These are phyloP conservation scores for Glonium stellatum DNA, from an alignment of 495 filamentous ascomycete species.

Conservation along the genomic window DNA sequence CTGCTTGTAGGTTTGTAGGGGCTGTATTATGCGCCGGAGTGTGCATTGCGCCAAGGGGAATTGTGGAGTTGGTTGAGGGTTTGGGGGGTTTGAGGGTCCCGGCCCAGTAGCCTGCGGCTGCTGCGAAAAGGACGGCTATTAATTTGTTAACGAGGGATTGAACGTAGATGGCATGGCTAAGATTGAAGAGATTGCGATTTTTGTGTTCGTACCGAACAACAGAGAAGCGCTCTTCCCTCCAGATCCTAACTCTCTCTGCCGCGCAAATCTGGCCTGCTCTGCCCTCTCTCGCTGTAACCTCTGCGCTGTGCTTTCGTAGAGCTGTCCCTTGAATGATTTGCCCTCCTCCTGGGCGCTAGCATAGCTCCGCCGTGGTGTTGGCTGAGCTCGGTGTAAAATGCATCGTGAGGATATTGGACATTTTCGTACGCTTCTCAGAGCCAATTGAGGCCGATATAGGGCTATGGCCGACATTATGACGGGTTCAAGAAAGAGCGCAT, in stretches of 20 bases:
- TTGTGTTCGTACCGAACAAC: conserved; percentile 52
- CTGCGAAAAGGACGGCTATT: conserved; percentile 52
- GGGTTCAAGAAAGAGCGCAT: neutral
- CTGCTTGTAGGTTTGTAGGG: conserved; percentile 74
- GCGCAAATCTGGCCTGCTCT: conserved; percentile 59
- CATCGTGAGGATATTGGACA: neutral
- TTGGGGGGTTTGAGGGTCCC: conserved; percentile 47
- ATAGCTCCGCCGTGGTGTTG: conserved; percentile 6
- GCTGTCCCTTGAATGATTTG: conserved; percentile 67
- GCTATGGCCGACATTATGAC: neutral
- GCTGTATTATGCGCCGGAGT: conserved; percentile 64
- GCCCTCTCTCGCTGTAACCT: conserved; percentile 68
- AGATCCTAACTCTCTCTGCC: conserved; percentile 46
- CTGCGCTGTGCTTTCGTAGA: conserved; percentile 75
- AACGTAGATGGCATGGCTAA: neutral
- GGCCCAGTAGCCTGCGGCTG: conserved; percentile 60
- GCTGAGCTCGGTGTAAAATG: neutral
- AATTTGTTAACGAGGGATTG: neutral
- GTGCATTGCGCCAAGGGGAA: conserved; percentile 52
- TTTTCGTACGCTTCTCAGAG: neutral
- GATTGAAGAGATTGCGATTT: neutral
- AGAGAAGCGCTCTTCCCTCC: conserved; percentile 53
- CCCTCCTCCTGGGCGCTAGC: conserved; percentile 9
- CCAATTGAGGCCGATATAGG: neutral
- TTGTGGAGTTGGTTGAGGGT: conserved; percentile 64